Base-by-base conservation (phyloP, 1,284 basidiomycete species). In the Rugosomyces carneus region DNA sequence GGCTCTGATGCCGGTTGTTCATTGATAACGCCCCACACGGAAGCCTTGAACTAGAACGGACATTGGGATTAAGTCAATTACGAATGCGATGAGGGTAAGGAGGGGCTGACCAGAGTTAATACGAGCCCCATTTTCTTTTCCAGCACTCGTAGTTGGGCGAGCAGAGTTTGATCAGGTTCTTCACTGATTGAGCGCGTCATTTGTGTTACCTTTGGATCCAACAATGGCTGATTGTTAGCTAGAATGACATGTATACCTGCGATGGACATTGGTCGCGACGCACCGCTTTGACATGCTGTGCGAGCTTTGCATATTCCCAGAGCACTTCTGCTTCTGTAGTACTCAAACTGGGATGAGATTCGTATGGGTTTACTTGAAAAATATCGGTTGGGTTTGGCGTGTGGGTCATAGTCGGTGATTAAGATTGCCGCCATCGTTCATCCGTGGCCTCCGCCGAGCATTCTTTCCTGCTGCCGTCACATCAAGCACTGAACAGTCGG, bases 101-200 rank as follows among this genome's bases (percentile, higher is more conserved):
- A n/a, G n/a, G 21, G 18, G 72, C 78, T 53, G 57, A 90, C 92
- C 66, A 94, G 64, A 0, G 93, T 95, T 58, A 94, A 68, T 0
- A 95, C 91, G 31, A 99, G 74, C 5, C 91, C 92, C 88, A 98
- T 94, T 66, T 96, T 96, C 61, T 88, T 81, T 64, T 98, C 95
- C 37, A 98, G 70, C 1, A 82, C 75, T 34, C 94, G 76, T 34
- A 99, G 64, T 46, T 87, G 82, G 35, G 75, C 74, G n/a, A 98
- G 69, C 56, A 97, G 74, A 42, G 66, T 69, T 55, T 80, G 78
- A 63, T 90, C 93, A 31, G 82, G 90, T 50, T 74, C 78, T 52
- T 83, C 83, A 44, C 73, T 72, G 49, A 89, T 67, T 39, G 67
- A 66, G 46, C 75, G 79, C 36, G 81, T 78, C 59, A 76, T 75